Base-by-base conservation (phyloP, 352 stramenopile species). In the Phytophthora fragariaefolia region DNA sequence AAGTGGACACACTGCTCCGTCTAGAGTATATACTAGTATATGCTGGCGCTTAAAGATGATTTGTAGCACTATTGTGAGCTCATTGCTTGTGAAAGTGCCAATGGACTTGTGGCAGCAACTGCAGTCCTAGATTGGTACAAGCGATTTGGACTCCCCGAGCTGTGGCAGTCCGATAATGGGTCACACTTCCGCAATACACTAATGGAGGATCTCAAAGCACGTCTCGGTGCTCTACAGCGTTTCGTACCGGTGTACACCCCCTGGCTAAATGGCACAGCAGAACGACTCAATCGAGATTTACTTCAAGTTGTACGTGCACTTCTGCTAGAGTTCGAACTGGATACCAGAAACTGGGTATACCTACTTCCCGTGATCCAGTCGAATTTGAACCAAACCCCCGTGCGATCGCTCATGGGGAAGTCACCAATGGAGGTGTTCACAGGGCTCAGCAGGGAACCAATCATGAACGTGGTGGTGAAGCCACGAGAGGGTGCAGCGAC, bases 111-210 rank as follows among this genome's bases (percentile, higher is more conserved):
- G 6, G 52, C 52, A 13, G 48, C 48, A 28, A 43, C 6, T 20
- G 28, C 48, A 1, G 7, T 55, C 3, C 17, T 55, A 1, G 48
- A 55, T n/a, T 45, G 27, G 48, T 43, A 55, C 12, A 55, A 55
- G 36, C 15, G 26, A 8, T 43, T 55, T 27, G n/a, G 48, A 6
- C 7, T 55, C 0, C 48, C 48, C 8, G 27, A 55, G 12, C 26
- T 12, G 8, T 43, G 48, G 26, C 6, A 9, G 2, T 55, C 27
- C 1, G 48, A 43, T 7, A 42, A 45, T 20, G 48, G 27, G 1
- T 27, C 27, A 8, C 48, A 55, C 17, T 43, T 55, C 4, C 27
- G n/a, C 5, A 55, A 55, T 12, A 20, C 9, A n/a, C n/a, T 45
- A 8, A 55, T 55, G 15, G 17, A 3, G 6, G 48, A 55, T 9